phyloP scores from a whole-genome alignment of 78 protist species.

The Protostelium mycophagum region DNA sequence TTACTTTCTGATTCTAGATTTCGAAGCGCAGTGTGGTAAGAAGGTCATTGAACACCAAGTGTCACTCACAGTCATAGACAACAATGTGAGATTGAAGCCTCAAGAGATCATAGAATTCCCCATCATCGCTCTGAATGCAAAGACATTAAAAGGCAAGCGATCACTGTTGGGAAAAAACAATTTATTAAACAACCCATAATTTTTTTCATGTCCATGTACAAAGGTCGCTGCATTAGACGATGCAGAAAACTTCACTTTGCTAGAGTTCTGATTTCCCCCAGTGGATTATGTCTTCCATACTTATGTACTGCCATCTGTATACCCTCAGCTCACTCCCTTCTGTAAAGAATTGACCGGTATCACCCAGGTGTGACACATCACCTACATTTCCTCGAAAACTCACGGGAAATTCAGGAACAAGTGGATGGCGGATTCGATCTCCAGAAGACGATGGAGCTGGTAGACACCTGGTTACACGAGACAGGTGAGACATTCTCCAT shows the following conservation, averaged over 20 bases:
- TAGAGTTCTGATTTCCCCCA: neutral
- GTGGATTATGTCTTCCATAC: constrained; percentile 6
- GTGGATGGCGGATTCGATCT: neutral
- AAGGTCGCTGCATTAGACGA: too few relatives aligned
- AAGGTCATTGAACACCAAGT: neutral
- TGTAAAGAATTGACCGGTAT: constrained; percentile 40
- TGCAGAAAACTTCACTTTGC: too few relatives aligned
- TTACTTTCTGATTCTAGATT: neutral
- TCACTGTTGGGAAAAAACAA: neutral
- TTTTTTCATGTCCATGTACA: too few relatives aligned
- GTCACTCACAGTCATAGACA: neutral
- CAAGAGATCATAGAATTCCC: constrained; percentile 54
- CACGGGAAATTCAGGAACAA: neutral
- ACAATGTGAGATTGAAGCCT: neutral
- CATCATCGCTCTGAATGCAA: neutral
- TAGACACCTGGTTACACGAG: neutral
- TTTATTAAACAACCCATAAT: too few relatives aligned
- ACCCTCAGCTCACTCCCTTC: constrained; percentile 5
- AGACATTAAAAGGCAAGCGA: neutral
- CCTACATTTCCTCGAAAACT: neutral
- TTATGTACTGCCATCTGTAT: constrained; percentile 18
- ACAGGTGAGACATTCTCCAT: neutral
- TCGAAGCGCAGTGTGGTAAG: constrained; percentile 8
- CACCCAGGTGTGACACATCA: constrained; percentile 5
- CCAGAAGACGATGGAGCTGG: neutral